Percentiles rank a stretch among this genome's conserved stretches.
These are phyloP conservation scores for Noccaea bulbosa DNA, from an alignment of 345 rosid species.

Conservation along the genomic window DNA sequence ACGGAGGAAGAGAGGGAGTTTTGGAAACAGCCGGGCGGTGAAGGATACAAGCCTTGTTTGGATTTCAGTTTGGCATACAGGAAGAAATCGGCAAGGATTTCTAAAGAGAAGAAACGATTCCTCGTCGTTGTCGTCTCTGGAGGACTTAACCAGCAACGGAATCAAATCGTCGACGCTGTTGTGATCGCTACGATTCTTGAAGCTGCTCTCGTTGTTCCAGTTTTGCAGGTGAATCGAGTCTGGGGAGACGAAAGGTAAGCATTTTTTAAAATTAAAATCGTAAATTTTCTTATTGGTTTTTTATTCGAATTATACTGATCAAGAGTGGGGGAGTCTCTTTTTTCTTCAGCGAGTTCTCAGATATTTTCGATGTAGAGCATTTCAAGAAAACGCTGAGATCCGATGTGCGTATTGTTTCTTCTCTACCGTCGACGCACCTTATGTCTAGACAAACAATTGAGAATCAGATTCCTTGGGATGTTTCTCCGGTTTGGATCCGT, in stretches of 20 bases:
- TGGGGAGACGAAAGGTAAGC: constrained; percentile 79
- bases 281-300: not conserved
- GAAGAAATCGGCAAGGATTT: constrained; percentile 50
- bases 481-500: constrained; percentile 75
- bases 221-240: constrained; percentile 66
- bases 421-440: constrained; percentile 74
- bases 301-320: not conserved
- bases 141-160: constrained; percentile 73
- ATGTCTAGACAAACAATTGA: constrained; percentile 59
- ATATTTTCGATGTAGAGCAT: constrained; percentile 65
- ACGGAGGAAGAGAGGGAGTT: constrained; percentile 65
- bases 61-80: constrained; percentile 58
- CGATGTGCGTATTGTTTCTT: constrained; percentile 66
- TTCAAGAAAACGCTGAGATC: constrained; percentile 66
- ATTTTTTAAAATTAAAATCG: not conserved
- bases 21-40: constrained; percentile 68
- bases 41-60: constrained; percentile 74
- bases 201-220: constrained; percentile 72
- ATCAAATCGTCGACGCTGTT: constrained; percentile 77
- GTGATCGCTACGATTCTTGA: constrained; percentile 76
- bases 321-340: not conserved
- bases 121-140: constrained; percentile 73
- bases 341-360: constrained; percentile 63
- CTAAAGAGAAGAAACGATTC: constrained; percentile 65
- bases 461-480: constrained; percentile 59